Base-by-base conservation (phyloP, 2,329 filamentous ascomycete species). In the Bimuria novae-zelandiae region DNA sequence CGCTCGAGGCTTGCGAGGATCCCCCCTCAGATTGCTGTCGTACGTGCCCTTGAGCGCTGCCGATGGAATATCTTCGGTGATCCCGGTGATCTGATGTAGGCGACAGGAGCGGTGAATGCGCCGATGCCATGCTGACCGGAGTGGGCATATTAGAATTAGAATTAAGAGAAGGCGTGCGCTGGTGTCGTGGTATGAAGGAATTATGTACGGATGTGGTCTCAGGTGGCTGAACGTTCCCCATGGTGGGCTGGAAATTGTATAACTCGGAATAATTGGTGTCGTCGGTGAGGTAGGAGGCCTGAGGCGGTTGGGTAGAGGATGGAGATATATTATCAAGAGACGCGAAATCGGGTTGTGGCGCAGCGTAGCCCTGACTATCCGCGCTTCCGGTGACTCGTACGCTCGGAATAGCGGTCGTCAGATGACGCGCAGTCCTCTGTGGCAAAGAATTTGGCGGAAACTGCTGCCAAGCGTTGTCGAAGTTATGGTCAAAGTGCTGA, bases 141-240 rank as follows among this genome's bases (percentile, higher is more conserved):
- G 69, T 74, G 16, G 65, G 71, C n/a, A 74, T 70, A 40, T 68
- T 65, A 11, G 63, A 57, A 42, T 57, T 62, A 14, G 69, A 70
- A 39, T 65, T 64, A 12, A 64, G 53, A 11, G 68, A 72, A 30
- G 57, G 52, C 17, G 64, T 69, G n/a, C 70, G 69, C 49, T 71
- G 65, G 56, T 72, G 68, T 48, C 67, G 52, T 11, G 47, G 27
- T 27, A 29, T 51, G 21, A 65, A 66, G 10, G 59, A 54, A 14
- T 59, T 47, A 22, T 65, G 67, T 25, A 67, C 67, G 4, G 62
- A 51, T 12, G 63, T 49, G 25, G 45, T 51, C 23, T 65, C 64
- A 29, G 63, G 57, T 22, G 62, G 51, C 36, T 60, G 57, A 29
- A 40, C 62, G 49, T 67, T 62, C 41, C 58, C 60, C 69, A 71